Conservation (phyloP, 306 rosid genomes). For the Quercus alba region DNA sequence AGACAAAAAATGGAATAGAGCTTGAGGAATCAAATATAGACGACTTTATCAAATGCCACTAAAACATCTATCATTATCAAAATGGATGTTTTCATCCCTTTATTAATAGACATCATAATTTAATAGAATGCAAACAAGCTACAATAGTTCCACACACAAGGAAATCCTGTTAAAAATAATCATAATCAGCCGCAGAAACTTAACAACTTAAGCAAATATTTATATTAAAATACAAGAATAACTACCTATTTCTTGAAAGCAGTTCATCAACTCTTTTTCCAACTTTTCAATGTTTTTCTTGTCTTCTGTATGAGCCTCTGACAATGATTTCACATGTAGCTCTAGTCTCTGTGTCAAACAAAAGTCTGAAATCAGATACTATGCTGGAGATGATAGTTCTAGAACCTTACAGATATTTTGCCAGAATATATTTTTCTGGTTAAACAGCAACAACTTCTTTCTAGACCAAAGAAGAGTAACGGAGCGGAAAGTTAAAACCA, state of each 20-base stretch:
- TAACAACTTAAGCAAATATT: not conserved
- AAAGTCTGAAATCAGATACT: slow-evolving; percentile 24
- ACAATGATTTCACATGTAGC: slow-evolving; percentile 47
- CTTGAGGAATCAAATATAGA: not conserved
- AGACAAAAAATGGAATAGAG: not conserved
- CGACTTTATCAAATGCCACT: not conserved
- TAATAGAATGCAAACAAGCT: not conserved
- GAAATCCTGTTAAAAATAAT: not conserved
- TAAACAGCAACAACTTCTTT: slow-evolving; percentile 7
- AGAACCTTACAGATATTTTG: not conserved
- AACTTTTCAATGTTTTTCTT: slow-evolving; percentile 54
- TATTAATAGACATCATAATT: not conserved
- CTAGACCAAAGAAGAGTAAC: not conserved
- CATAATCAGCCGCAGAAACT: not conserved
- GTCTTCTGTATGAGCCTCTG: slow-evolving; percentile 53
- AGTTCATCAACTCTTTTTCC: slow-evolving; percentile 73
- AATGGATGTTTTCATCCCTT: not conserved
- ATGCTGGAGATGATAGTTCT: not conserved
- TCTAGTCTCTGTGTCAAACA: slow-evolving; percentile 56
- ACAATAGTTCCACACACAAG: not conserved
- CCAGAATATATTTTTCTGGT: not conserved
- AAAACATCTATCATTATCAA: not conserved
- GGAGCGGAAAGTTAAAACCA: slow-evolving; percentile 10
- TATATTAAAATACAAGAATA: not conserved
- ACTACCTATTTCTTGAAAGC: slow-evolving; percentile 88